Evolutionary conservation across 225 moss, liverwort and hornwort species (phyloP).

Genomic region (Rhytidiadelphus loreus): DNA sequence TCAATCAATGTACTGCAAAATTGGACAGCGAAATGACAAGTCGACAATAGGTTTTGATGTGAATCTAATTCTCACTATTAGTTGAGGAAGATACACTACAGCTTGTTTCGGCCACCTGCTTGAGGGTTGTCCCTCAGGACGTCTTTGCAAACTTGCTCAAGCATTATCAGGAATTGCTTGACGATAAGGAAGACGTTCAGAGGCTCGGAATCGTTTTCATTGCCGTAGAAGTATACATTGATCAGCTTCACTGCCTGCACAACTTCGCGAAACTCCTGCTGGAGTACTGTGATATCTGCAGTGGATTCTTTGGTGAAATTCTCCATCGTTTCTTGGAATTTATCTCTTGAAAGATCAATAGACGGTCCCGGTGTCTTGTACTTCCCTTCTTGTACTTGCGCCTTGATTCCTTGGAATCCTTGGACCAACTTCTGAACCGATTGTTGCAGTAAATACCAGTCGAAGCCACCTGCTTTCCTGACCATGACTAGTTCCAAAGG

Average conservation of each 20-base stretch:
- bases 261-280: constrained; percentile 34
- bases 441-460: constrained; percentile 27
- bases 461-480: constrained; percentile 50
- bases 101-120: background rate
- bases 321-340: constrained; percentile 49
- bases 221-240: constrained; percentile 55
- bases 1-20: background rate
- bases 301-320: constrained; percentile 34
- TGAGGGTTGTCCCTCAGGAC: constrained; percentile 4
- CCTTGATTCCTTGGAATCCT: constrained; percentile 29
- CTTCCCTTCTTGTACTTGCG: constrained; percentile 23
- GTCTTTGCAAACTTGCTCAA: constrained; percentile 59
- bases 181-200: constrained; percentile 56
- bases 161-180: constrained; percentile 44
- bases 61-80: background rate
- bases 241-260: constrained; percentile 43
- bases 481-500: constrained; percentile 39
- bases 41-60: background rate
- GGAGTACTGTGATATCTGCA: constrained; percentile 22
- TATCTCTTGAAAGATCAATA: constrained; percentile 32
- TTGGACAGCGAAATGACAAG: background rate
- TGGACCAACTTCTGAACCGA: constrained; percentile 38
- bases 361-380: constrained; percentile 22
- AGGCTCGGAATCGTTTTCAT: constrained; percentile 39
- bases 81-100: background rate